Evolutionary conservation across 257 asterid species (phyloP).

Genomic region (Ehretia macrophylla): DNA sequence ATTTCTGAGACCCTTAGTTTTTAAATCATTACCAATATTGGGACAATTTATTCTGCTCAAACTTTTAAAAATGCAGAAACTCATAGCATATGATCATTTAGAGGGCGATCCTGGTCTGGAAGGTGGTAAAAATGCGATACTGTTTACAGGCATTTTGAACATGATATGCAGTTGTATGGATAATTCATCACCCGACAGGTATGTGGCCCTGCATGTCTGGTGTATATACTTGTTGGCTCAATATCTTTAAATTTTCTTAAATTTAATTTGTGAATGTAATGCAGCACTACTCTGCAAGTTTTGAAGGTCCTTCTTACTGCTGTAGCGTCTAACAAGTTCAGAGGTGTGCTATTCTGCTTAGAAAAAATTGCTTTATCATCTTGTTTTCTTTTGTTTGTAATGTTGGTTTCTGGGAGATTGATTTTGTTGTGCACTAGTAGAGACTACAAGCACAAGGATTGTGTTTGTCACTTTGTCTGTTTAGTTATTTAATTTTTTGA

Average conservation of each 20-base stretch:
- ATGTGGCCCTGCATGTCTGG: constrained; percentile 12
- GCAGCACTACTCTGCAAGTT: constrained; percentile 97
- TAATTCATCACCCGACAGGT: constrained; percentile 98
- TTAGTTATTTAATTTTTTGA: background rate
- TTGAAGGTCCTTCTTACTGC: constrained; percentile 96
- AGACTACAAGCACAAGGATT: background rate
- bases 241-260: constrained; percentile 13
- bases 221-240: constrained; percentile 16
- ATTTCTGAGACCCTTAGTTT: background rate
- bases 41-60: background rate
- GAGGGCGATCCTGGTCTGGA: constrained; percentile 99
- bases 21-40: background rate
- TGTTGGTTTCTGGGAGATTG: background rate
- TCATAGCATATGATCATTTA: constrained; percentile 87
- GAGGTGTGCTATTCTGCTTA: constrained; percentile 53
- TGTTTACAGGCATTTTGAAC: constrained; percentile 73
- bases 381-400: background rate
- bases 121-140: constrained; percentile 67
- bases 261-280: constrained; percentile 30
- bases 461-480: background rate
- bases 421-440: background rate
- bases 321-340: constrained; percentile 83
- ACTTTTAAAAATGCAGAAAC: constrained; percentile 59
- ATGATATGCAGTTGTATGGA: constrained; percentile 89
- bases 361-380: background rate